Evolutionary conservation across 1,284 basidiomycete species (phyloP), one percentile per base, ranked within the genome.

Genomic region (Taiwanofungus camphoratus): DNA sequence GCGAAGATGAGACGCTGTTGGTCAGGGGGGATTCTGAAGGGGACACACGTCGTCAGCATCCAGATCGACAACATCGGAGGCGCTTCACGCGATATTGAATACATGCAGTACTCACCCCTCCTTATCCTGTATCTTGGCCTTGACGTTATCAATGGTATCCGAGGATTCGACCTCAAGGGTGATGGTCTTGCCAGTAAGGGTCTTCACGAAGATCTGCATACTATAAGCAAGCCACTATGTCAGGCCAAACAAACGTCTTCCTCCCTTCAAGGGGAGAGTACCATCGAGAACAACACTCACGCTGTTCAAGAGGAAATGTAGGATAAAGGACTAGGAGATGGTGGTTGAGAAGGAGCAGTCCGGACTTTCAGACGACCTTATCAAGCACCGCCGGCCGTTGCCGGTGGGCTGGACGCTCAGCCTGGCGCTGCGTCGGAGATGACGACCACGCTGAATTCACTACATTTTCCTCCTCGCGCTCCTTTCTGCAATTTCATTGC

Each of bases 251-350:
- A n/a, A n/a, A n/a, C n/a, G n/a, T n/a, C n/a, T n/a, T n/a, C n/a
- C n/a, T n/a, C n/a, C n/a, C n/a, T n/a, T n/a, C n/a, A n/a, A n/a
- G n/a, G n/a, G n/a, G n/a, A n/a, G n/a, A n/a, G n/a, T n/a, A n/a
- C n/a, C n/a, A n/a, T n/a, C n/a, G n/a, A n/a, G n/a, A n/a, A n/a
- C n/a, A n/a, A n/a, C n/a, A n/a, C n/a, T n/a, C n/a, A n/a, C 31
- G 34, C 31, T 16, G 21, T 34, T 43, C 35, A 47, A 45, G 47
- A 38, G 33, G 45, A 30, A 41, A 33, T 31, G 33, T 32, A 40
- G 27, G 38, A 48, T 40, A 38, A 12, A 29, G 30, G 44, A 33
- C 48, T 46, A 50, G 55, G 48, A 58, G 58, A 55, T 57, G 52
- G 58, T 55, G 55, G 56, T 26, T 41, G 42, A 47, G 43, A 53